These are phyloP conservation scores for Fusarium sp. DNA, from an alignment of 2,329 filamentous ascomycete species.

Conservation along the genomic window DNA sequence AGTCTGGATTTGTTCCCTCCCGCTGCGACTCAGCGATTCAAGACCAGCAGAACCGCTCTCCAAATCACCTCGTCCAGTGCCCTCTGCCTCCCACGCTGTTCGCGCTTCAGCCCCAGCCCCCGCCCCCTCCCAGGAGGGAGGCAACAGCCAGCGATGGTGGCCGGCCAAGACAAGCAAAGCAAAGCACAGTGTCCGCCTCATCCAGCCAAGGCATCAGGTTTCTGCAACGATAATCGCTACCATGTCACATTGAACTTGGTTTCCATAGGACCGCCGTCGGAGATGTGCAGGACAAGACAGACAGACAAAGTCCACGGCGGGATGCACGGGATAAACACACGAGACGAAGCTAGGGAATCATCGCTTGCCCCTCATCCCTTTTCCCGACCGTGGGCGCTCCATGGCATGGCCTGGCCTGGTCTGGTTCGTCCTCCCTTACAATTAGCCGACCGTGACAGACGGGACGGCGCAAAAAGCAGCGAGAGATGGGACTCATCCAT, in stretches of 20 bases:
- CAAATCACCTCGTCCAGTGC: slow-evolving; percentile 18
- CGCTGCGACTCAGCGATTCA: slow-evolving; percentile 34
- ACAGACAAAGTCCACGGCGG: not conserved
- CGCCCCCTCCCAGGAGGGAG: not conserved
- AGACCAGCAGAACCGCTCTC: slow-evolving; percentile 28
- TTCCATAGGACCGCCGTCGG: slow-evolving; percentile 14
- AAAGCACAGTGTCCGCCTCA: slow-evolving; percentile 1
- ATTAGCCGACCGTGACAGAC: slow-evolving; percentile 23
- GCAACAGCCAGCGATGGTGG: not conserved
- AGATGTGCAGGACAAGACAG: not conserved
- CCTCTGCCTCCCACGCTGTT: slow-evolving; percentile 10
- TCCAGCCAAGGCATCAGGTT: not conserved
- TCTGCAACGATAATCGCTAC: slow-evolving; percentile 16
- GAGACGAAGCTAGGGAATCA: not conserved
- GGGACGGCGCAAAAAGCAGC: slow-evolving; percentile 28
- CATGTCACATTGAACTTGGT: slow-evolving; percentile 26
- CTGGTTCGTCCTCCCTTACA: slow-evolving; percentile 17
- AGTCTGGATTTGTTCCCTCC: slow-evolving; percentile 21
- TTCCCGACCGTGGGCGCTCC: not conserved
- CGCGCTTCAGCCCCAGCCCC: slow-evolving; percentile 19
- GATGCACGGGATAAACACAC: slow-evolving; percentile 1
- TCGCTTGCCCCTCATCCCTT: not conserved
- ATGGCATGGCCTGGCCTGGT: slow-evolving; percentile 2
- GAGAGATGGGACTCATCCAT: slow-evolving; percentile 18
- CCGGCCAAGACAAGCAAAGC: slow-evolving; percentile 8